Percentiles rank a stretch among this genome's conserved stretches.
These are phyloP conservation scores for Microthlaspi erraticum DNA, from an alignment of 345 rosid species.

Conservation along the genomic window DNA sequence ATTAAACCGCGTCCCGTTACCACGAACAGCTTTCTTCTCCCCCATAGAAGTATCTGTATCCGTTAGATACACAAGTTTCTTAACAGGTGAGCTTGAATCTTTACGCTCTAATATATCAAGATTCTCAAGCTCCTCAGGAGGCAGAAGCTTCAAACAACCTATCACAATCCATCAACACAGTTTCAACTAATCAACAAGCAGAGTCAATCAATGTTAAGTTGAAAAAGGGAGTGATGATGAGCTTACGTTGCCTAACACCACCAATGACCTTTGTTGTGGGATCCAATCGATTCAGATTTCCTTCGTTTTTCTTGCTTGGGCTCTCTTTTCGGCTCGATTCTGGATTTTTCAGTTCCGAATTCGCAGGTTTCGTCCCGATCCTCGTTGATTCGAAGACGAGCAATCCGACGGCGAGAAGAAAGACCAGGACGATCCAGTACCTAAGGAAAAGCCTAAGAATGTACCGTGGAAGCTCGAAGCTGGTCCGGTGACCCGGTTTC, in stretches of 20 bases:
- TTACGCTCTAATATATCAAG: slow-evolving; percentile 59
- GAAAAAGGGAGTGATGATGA: not conserved
- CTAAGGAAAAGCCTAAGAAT: slow-evolving; percentile 54
- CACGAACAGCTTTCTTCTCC: slow-evolving; percentile 41
- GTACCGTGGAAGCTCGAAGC: slow-evolving; percentile 53
- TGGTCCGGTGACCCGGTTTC: slow-evolving; percentile 55
- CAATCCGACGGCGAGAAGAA: slow-evolving; percentile 58
- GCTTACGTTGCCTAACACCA: slow-evolving; percentile 45
- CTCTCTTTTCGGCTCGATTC: slow-evolving; percentile 24
- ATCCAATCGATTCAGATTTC: slow-evolving; percentile 46
- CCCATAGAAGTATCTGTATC: slow-evolving; percentile 42
- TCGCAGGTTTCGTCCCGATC: slow-evolving; percentile 51
- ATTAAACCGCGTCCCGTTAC: slow-evolving; percentile 65
- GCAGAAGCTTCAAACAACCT: slow-evolving; percentile 89
- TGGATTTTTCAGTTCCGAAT: slow-evolving; percentile 24
- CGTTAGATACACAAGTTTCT: slow-evolving; percentile 60
- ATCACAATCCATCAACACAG: slow-evolving; percentile 28
- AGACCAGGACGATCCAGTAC: slow-evolving; percentile 66
- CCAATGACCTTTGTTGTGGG: slow-evolving; percentile 43
- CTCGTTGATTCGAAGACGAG: slow-evolving; percentile 70
- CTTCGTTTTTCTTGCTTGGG: slow-evolving; percentile 30
- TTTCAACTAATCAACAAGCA: not conserved
- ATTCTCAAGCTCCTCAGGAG: slow-evolving; percentile 71
- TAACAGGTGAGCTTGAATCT: slow-evolving; percentile 58
- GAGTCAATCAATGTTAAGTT: not conserved